Base-by-base conservation (phyloP, 108 stramenopile species). In the Hondaea fermentalgiana region DNA sequence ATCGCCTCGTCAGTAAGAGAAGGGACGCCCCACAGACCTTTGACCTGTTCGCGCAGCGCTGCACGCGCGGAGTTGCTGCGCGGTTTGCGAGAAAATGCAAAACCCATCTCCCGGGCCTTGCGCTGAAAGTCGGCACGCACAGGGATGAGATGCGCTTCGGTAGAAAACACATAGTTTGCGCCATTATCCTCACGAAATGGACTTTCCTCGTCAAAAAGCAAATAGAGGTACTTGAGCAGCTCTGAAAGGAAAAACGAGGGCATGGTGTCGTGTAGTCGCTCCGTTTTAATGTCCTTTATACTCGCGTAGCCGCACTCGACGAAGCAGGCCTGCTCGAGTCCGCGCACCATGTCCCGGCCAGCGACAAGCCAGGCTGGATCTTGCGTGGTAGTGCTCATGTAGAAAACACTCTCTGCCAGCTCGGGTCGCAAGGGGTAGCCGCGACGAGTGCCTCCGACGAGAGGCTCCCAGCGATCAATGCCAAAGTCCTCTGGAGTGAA, bases 381-480 rank as follows among this genome's bases (percentile, higher is more conserved):
- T 57, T 60, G 25, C 16, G 95, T 93, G 35, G 96, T 94, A 21
- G 94, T 92, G 60, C 97, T 96, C 69, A 96, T 71, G 83, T 96
- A 95, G 76, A 97, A 97, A n/a, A 93, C 91, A 71, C 94, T 95
- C 87, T 98, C 98, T 49, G 97, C 60, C 0, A 98, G 91, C 91
- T 98, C 98, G 8, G 98, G 98, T 42, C 98, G 94, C 29, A 98
- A 87, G 2, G 96, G 96, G 72, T 97, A 96, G 14, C 89, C 72
- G 42, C 91, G 87, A 14, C 87, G 55, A 5, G 44, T 21, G 29
- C 89, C 91, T 3, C 92, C 88, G 23, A 89, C 93, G 57, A 96
- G 93, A 3, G 93, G 92, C 60, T 90, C 91, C 96, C 96, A 97
- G 51, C 72, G 47, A 29, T 87, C 92, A 71, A 91, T 96, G 64